Base-by-base conservation (phyloP, 306 rosid genomes). In the Styphnolobium japonicum region DNA sequence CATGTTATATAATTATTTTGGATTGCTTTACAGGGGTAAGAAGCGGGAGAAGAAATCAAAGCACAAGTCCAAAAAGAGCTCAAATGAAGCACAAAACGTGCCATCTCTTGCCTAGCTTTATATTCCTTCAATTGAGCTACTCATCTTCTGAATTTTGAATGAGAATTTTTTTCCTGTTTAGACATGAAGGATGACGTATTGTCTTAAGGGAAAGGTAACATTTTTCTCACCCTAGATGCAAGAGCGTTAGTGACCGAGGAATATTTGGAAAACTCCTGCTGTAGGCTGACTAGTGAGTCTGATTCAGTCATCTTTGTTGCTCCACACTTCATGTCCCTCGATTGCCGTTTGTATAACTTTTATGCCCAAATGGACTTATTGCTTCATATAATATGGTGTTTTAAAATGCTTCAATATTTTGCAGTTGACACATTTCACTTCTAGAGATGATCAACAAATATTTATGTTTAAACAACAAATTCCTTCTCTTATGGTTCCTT, bases 1-100 rank as follows among this genome's bases (percentile, higher is more conserved):
- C 16, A 15, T 81, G 68, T 9, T 8, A 31, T 45, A 52, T 76
- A 63, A 67, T 52, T 16, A 40, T 40, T 45, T 61, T 46, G 69
- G 16, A 58, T 80, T 66, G 39, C 18, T 79, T 89, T 77, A 67
- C 87, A 91, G 93, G 86, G 80, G 90, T 73, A 90, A 93, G 87
- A 96, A 91, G 83, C 90, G 92, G 80, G 99, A 96, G 88, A 96
- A 90, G 92, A 96, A 93, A 86, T 93, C 97, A 29, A 96, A 93
- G 89, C 94, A 93, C 93, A 96, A 93, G 85, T 89, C 91, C 43
- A 96, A 83, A 82, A 91, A 81, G 88, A 87, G 88, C 80, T 88
- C 92, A 51, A 83, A 67, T 55, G 96, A 88, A 81, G 83, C 86
- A 27, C 88, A 76, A 31, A 79, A 55, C 29, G 55, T 10, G 60